Base-by-base conservation (phyloP, 2,329 filamentous ascomycete genomes). In the Claviceps quebecensis region DNA sequence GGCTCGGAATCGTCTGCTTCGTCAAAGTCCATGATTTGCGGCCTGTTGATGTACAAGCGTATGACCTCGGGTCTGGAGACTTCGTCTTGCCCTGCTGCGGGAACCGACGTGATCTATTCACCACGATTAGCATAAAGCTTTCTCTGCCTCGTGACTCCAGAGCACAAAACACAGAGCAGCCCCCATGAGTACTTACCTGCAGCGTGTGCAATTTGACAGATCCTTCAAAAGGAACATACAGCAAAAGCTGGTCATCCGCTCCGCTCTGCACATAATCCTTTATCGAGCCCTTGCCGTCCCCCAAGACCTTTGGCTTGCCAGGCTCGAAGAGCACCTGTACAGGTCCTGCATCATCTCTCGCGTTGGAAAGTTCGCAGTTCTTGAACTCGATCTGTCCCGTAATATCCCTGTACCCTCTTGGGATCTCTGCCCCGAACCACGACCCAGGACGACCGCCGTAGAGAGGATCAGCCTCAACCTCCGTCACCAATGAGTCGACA, bases 201-300 rank as follows among this genome's bases (percentile, higher is more conserved):
- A 84, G 70, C 11, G 88, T 90, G 69, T 96, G 91, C 49, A 97
- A 77, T 73, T 97, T 98, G 57, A 95, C 66, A 47, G 82, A 87
- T 36, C 84, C 81, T 66, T 90, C 84, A 70, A 98, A 95, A 1
- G 93, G 91, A 52, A 94, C 76, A 68, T 84, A 97, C 46, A 98
- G 77, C 77, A 97, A 86, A 55, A 98, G 73, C 73, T 98, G 93
- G 70, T 97, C 90, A 64, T 98, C 93, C 38, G 91, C 94, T 63
- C 96, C 91, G 67, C 88, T 96, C 73, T 96, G 87, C 22, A 97
- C 83, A 84, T 87, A 97, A 68, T 98, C 91, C 63, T 79, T 80
- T 51, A 57, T 56, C 29, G 71, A 66, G 37, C 56, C 54, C 62
- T 81, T 81, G 51, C 70, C 76, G 60, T 81, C 80, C 47, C 68